Base-by-base conservation (phyloP, 192 early-diverging fungal genomes). In the Mortierella alpina region DNA sequence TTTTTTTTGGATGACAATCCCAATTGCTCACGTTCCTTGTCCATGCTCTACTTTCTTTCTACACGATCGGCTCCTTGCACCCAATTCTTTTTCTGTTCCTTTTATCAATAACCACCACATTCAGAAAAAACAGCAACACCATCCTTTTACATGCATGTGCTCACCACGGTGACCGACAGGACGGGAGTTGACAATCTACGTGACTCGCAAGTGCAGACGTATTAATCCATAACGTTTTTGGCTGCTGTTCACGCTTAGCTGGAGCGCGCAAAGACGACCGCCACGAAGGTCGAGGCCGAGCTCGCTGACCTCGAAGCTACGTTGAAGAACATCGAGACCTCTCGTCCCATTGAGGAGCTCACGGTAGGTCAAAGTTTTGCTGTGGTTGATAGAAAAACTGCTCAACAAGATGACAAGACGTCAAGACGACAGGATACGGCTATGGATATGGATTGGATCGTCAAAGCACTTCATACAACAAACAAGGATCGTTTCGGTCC, bases 331-430 rank as follows among this genome's bases (percentile, higher is more conserved):
- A 99, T 99, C 66, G 95, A 99, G 75, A 87, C 87, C 63, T 92
- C 98, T 42, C 92, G 98, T 68, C 98, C 98, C 54, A 87, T 98
- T 66, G 94, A 97, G 55, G 89, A 97, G 84, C 90, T 97, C 59
- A 99, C 96, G 13, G 95, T 96, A 88, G 60, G 89, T 86, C 54
- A 47, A 5, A 5, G 41, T 52, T 56, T 56, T n/a, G 5, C 44
- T 44, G 13, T 48, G 31, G 1, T 31, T 31, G 31, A 2, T 31
- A 31, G 31, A 31, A 31, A 31, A 2, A 31, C 31, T 31, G 31
- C 31, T 31, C 3, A 3, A 3, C 31, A 31, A 31, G 31, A 31
- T 31, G 31, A 31, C 31, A 31, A 3, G 31, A 31, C 3, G 31
- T 2, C 31, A 31, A 3, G 31, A 31, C 31, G 31, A 31, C 31